Percentiles rank a stretch among this genome's conserved stretches.
Evolutionary conservation across 2,329 filamentous ascomycete genomes (phyloP).

Genomic region (Trichoderma koningii): DNA sequence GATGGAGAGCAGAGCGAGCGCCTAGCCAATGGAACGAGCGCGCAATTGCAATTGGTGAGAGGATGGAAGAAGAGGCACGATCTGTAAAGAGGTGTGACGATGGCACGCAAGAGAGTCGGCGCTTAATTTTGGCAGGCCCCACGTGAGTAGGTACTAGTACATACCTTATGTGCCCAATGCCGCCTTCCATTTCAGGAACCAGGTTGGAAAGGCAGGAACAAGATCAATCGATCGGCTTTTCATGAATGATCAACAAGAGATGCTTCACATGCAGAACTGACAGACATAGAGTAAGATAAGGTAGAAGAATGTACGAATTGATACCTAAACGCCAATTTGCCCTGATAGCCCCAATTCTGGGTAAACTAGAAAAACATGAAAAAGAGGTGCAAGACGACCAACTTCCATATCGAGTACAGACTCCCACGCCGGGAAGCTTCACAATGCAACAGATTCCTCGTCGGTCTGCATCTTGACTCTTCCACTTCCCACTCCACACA

Average conservation of each 20-base stretch:
- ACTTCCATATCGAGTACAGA: constrained; percentile 30
- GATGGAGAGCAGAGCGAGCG: background rate
- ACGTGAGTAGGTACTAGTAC: background rate
- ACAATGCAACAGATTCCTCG: constrained; percentile 14
- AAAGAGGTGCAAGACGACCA: constrained; percentile 32
- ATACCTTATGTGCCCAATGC: background rate
- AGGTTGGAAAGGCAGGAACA: background rate
- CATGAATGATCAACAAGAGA: background rate
- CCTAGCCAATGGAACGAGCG: constrained; percentile 7
- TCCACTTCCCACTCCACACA: background rate
- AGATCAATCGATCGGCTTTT: no score
- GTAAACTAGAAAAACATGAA: constrained; percentile 26
- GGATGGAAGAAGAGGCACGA: background rate
- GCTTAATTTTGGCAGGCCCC: constrained; percentile 11
- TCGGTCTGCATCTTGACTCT: constrained; percentile 2
- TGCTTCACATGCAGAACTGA: no score
- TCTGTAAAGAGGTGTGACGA: constrained; percentile 15
- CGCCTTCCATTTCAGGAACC: constrained; percentile 5
- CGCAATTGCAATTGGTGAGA: background rate
- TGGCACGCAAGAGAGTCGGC: constrained; percentile 8
- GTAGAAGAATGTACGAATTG: constrained; percentile 26
- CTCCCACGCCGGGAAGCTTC: constrained; percentile 22
- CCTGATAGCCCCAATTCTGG: constrained; percentile 25
- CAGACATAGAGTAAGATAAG: background rate
- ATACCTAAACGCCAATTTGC: constrained; percentile 33